A percentile compares a stretch with the other conserved stretches of the same genome.
These are phyloP conservation scores for Neurospora hispaniola DNA, from an alignment of 495 filamentous ascomycete species.

Conservation along the genomic window DNA sequence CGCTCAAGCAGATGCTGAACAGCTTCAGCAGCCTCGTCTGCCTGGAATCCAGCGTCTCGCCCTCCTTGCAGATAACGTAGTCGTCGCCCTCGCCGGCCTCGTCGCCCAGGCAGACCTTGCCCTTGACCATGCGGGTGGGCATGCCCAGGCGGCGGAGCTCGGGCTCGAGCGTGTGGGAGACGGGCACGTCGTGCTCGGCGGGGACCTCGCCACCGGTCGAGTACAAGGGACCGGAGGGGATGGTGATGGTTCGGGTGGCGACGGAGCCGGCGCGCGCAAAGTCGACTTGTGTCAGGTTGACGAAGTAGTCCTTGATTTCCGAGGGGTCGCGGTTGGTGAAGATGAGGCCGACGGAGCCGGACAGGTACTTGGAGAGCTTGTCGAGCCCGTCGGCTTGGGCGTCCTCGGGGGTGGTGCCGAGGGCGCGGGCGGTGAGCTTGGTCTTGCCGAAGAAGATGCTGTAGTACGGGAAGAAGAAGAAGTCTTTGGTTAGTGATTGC, in stretches of 20 bases:
- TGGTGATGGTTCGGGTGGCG: conserved; percentile 59
- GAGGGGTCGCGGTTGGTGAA: conserved; percentile 66
- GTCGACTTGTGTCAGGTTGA: conserved; percentile 55
- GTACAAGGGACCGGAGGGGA: conserved; percentile 71
- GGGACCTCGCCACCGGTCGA: conserved; percentile 68
- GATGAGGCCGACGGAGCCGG: conserved; percentile 77
- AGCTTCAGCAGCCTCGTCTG: conserved; percentile 91
- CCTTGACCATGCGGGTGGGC: conserved; percentile 78
- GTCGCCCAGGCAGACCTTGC: conserved; percentile 72
- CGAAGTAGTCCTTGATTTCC: conserved; percentile 58
- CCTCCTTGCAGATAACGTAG: conserved; percentile 71
- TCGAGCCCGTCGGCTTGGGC: conserved; percentile 66
- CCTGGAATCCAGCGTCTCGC: conserved; percentile 70
- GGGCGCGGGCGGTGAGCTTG: conserved; percentile 91
- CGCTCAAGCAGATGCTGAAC: conserved; percentile 78
- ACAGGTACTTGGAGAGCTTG: conserved; percentile 57
- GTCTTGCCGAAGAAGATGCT: conserved; percentile 98
- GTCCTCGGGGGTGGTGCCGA: conserved; percentile 62
- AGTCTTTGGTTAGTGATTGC: neutral
- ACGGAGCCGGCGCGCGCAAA: conserved; percentile 79
- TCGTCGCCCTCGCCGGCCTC: conserved; percentile 36
- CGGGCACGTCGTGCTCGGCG: conserved; percentile 67
- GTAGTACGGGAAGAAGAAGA: neutral
- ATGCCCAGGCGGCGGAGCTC: conserved; percentile 77
- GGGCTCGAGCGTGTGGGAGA: conserved; percentile 80